Conservation (phyloP, 2,329 filamentous ascomycete genomes). For the Ophiostoma sp. region DNA sequence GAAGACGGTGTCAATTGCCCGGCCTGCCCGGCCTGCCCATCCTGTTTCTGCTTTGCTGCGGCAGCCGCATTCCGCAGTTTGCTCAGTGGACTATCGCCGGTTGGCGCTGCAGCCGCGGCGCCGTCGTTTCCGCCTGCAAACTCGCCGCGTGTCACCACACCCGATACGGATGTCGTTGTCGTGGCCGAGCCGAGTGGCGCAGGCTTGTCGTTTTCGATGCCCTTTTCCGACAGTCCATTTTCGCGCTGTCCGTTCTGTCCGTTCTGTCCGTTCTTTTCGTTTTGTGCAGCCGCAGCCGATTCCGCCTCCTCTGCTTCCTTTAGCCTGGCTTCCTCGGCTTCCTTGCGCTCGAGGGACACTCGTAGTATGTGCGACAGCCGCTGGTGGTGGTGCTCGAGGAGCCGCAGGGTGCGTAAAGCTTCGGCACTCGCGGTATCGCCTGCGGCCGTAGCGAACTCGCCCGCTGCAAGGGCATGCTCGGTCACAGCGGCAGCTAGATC, state of each 20-base stretch:
- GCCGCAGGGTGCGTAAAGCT: slow-evolving; percentile 74
- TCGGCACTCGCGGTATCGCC: slow-evolving; percentile 61
- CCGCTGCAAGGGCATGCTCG: slow-evolving; percentile 82
- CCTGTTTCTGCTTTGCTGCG: not conserved
- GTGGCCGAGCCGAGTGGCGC: slow-evolving; percentile 8
- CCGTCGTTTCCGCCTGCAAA: slow-evolving; percentile 13
- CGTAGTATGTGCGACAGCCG: slow-evolving; percentile 77
- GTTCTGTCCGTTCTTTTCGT: slow-evolving; percentile 23
- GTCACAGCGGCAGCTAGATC: slow-evolving; percentile 78
- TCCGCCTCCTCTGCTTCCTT: slow-evolving; percentile 24
- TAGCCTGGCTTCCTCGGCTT: not conserved
- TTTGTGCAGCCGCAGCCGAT: slow-evolving; percentile 5
- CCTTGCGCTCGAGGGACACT: slow-evolving; percentile 50
- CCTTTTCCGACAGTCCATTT: slow-evolving; percentile 22
- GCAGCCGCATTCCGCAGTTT: not conserved
- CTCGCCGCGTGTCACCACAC: slow-evolving; percentile 26
- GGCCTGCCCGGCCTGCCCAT: too few species aligned
- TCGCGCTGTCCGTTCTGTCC: slow-evolving; percentile 8
- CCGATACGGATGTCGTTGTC: slow-evolving; percentile 25
- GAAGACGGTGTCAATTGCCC: not conserved
- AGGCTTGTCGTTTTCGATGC: slow-evolving; percentile 11
- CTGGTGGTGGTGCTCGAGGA: slow-evolving; percentile 84
- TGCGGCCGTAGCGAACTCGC: slow-evolving; percentile 81
- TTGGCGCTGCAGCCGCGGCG: not conserved
- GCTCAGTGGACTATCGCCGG: not conserved